These are phyloP conservation scores for Alternaria incomplexa DNA, from an alignment of 2,329 filamentous ascomycete species.

Conservation along the genomic window DNA sequence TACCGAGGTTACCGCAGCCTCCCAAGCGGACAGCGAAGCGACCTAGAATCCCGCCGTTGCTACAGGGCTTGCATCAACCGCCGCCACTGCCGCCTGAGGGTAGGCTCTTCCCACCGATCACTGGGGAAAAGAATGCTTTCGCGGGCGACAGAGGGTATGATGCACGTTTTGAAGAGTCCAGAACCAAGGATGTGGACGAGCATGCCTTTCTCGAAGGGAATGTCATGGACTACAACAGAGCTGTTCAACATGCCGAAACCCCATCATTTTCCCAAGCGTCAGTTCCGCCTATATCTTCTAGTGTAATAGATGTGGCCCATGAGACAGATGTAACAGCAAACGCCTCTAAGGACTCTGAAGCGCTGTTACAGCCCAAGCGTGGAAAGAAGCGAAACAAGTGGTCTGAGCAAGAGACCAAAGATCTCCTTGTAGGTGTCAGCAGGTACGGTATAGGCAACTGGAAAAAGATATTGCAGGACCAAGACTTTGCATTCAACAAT, in stretches of 20 bases:
- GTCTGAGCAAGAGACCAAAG: conserved; percentile 67
- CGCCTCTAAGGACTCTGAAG: conserved; percentile 1
- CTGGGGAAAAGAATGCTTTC: conserved; percentile 51
- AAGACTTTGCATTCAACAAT: conserved; percentile 63
- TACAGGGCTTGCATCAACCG: conserved; percentile 68
- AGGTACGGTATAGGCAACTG: conserved; percentile 69
- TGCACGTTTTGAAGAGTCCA: conserved; percentile 12
- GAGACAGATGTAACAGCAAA: not conserved
- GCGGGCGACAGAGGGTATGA: conserved; percentile 17
- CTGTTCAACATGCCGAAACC: not conserved
- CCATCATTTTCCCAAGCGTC: not conserved
- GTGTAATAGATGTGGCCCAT: not conserved
- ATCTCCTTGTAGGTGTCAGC: conserved; percentile 64
- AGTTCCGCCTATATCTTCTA: not conserved
- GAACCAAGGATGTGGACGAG: conserved; percentile 17
- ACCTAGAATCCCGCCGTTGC: conserved; percentile 54
- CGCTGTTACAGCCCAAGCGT: conserved; percentile 40
- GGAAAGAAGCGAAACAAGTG: conserved; percentile 64
- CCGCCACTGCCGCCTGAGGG: conserved; percentile 61
- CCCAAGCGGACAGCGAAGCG: conserved; percentile 41
- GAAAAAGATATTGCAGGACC: conserved; percentile 66
- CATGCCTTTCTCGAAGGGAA: not conserved
- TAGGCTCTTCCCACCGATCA: conserved; percentile 66
- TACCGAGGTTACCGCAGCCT: conserved; percentile 49
- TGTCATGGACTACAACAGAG: not conserved